Base-by-base conservation (phyloP, 202 grass and related monocot genomes). In the Bolboschoenoplectus hybrid region DNA sequence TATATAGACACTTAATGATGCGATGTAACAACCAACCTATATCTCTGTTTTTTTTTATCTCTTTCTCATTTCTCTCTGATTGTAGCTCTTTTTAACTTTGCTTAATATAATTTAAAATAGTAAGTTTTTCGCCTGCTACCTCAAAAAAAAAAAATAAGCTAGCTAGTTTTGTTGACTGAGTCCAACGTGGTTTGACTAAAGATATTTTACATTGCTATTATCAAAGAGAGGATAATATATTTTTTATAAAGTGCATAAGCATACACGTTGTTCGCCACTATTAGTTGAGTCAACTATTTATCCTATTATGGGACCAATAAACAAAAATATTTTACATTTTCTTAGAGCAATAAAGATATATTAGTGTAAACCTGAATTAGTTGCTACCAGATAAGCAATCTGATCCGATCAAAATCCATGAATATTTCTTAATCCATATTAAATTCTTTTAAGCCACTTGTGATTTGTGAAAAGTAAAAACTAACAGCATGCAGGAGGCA, bases 391-490 rank as follows among this genome's bases (percentile, higher is more conserved):
- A 38, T 40, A 17, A 39, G n/a, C 6, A 57, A 57, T 78, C 73
- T 35, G 52, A 77, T 56, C 73, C 34, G 47, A 77, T 55, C 12
- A 38, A 52, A 55, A 53, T 14, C 26, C 73, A 76, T 77, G 73
- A 32, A 56, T 34, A 51, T 49, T 49, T 74, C 19, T 74, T 74
- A 49, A 73, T 20, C 50, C 26, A 38, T 77, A 67, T 61, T 47
- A 63, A 49, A 62, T 75, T 63, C 10, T 19, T 20, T 52, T 38
- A 12, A 8, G 20, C 35, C 14, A 55, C 1, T 64, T 35, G 62
- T 64, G 26, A 32, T 51, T 68, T 61, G 34, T 55, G 50, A 77
- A 77, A 50, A 45, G 41, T 74, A 49, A 74, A 20, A 74, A 50
- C 5, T 9, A 45, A 74, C 2, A 26, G 9, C 2, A 7, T 10